Conservation (phyloP, 2,329 filamentous ascomycete genomes). For the Phialophora verrucosa region DNA sequence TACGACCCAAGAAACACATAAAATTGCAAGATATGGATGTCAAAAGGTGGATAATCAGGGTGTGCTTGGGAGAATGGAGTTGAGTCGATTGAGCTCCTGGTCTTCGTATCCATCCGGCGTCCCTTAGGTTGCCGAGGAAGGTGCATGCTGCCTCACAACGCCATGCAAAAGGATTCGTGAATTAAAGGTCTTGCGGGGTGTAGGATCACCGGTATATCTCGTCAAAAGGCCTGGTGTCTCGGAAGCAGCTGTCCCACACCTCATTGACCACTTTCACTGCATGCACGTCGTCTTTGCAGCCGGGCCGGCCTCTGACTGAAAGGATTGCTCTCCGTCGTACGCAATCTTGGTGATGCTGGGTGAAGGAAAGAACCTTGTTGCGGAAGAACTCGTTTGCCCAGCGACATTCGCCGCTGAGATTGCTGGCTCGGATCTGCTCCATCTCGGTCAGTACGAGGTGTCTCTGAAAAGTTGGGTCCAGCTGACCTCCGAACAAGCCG, state of each 20-base stretch:
- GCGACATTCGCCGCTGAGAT: conserved; percentile 90
- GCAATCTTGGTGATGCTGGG: conserved; percentile 92
- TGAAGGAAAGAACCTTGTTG: conserved; percentile 83
- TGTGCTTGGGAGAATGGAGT: conserved; percentile 30
- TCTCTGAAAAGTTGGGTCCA: background rate
- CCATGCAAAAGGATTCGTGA: conserved; percentile 31
- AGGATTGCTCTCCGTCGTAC: conserved; percentile 80
- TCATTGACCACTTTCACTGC: conserved; percentile 89
- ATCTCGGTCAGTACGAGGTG: conserved; percentile 4
- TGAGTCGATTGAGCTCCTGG: conserved; percentile 13
- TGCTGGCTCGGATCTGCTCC: conserved; percentile 82
- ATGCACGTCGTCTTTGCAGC: conserved; percentile 83
- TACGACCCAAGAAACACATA: conserved; percentile 5
- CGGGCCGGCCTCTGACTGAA: conserved; percentile 77
- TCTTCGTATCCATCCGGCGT: conserved; percentile 11
- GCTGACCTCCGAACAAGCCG: conserved; percentile 87
- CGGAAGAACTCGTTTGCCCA: conserved; percentile 86
- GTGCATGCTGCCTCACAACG: conserved; percentile 30
- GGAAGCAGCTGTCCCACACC: conserved; percentile 98
- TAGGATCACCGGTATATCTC: conserved; percentile 77
- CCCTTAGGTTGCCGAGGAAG: background rate
- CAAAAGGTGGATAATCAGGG: conserved; percentile 5
- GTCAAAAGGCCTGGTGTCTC: conserved; percentile 92
- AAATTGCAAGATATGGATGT: conserved; percentile 18
- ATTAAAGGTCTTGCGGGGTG: conserved; percentile 1